Base-by-base conservation (phyloP, 176 grass and related monocot species). In the Tillandsia fasciculata region DNA sequence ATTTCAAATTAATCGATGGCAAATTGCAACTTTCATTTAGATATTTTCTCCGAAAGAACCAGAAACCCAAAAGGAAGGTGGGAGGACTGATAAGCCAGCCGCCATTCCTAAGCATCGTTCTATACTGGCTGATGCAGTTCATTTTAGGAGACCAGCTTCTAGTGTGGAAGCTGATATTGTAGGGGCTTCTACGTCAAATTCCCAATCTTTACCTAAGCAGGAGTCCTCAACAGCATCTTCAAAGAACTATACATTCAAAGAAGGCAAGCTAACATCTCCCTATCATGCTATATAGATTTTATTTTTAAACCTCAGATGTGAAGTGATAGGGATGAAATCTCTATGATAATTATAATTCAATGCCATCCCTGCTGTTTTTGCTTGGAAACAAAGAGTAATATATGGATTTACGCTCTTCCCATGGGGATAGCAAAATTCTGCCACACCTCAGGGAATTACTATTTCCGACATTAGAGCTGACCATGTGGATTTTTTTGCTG, bases 111-210 rank as follows among this genome's bases (percentile, higher is more conserved):
- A 99, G 78, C 79, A 87, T 67, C 88, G 82, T 42, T 51, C 80
- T 70, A 76, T 82, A 50, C 64, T 90, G 73, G 77, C 67, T 66
- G 94, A 99, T 28, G 53, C 79, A 24, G 53, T 92, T 66, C 89
- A 89, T 71, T 69, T 79, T 52, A 93, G 82, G 72, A 88, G 84
- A 70, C 86, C 89, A 75, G 70, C 94, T 74, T 90, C 89, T 14
- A 88, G 94, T 86, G 89, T 99, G 66, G 88, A 99, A 49, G 86
- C 90, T 77, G 95, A 99, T 76, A 94, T 99, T 80, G 80, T 94
- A 58, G 95, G 89, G 42, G 77, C 95, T 85, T 90, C 94, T 49
- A 83, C 83, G 51, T 74, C 86, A 63, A 81, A 88, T 83, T 90
- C 89, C 49, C 87, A 88, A 59, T 85, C 86, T 49, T 74, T 90